Percentiles rank a stretch among this genome's conserved stretches.
Evolutionary conservation across 1,284 basidiomycete species (phyloP).

Genomic region (Meira nashicola): DNA sequence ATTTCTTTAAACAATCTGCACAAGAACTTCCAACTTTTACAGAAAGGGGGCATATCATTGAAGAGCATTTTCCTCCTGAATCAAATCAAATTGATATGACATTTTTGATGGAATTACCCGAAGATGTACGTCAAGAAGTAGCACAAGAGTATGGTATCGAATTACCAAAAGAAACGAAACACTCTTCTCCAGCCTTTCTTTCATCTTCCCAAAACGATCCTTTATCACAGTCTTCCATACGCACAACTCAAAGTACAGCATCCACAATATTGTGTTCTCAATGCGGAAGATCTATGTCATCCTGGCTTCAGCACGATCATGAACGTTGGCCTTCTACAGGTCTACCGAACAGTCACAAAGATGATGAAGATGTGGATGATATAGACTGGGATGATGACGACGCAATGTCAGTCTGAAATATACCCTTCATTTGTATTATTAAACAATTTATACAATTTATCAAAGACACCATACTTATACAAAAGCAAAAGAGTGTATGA

Average conservation of each 20-base stretch:
- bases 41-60: background rate
- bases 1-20: conserved; percentile 18
- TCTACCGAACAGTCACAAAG: conserved; percentile 13
- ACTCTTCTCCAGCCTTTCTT: too few relatives aligned
- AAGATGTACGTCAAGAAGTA: conserved; percentile 30
- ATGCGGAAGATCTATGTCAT: conserved; percentile 25
- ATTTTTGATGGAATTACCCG: conserved; percentile 25
- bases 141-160: conserved; percentile 28
- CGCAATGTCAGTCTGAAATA: background rate
- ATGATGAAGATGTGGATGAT: background rate
- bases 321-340: conserved; percentile 27
- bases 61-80: background rate
- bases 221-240: too few relatives aligned
- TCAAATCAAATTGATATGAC: conserved; percentile 20
- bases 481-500: too few relatives aligned
- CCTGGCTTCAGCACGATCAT: conserved; percentile 46
- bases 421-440: background rate
- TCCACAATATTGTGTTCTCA: conserved; percentile 9
- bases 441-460: background rate
- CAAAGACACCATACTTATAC: too few relatives aligned
- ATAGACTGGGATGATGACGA: conserved; percentile 1
- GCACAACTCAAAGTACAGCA: background rate
- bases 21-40: background rate
- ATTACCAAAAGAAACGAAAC: background rate
- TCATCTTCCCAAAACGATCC: too few relatives aligned